Percentiles rank a stretch among this genome's conserved stretches.
phyloP scores from a whole-genome alignment of 2,329 filamentous ascomycete species.

The Hypocrella siamensis region DNA sequence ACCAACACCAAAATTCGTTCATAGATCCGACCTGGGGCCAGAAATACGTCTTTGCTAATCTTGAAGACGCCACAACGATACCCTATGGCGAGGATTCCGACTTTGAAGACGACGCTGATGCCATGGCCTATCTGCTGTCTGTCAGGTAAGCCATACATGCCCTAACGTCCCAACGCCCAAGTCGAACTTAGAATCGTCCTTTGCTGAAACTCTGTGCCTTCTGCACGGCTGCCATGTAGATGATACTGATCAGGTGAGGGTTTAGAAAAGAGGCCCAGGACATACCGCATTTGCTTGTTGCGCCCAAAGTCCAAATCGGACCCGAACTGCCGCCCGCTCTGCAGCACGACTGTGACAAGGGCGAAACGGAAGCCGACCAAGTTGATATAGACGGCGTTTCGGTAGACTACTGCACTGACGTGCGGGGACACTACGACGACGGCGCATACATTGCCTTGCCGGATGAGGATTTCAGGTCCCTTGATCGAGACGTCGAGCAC shows the following conservation, averaged over 20 bases:
- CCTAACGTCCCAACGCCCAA: neutral
- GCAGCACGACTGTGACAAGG: slow-evolving; percentile 14
- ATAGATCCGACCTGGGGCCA: slow-evolving; percentile 56
- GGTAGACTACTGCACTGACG: slow-evolving; percentile 12
- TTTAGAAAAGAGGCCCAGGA: slow-evolving; percentile 57
- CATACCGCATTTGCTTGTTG: slow-evolving; percentile 58
- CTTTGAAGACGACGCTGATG: slow-evolving; percentile 52
- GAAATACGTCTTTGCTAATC: slow-evolving; percentile 53
- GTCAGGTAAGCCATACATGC: slow-evolving; percentile 48
- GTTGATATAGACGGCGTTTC: slow-evolving; percentile 17
- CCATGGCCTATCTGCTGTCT: slow-evolving; percentile 53
- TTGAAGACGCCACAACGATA: slow-evolving; percentile 31
- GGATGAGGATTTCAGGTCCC: slow-evolving; percentile 15
- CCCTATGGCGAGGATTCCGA: slow-evolving; percentile 41
- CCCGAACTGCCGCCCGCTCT: slow-evolving; percentile 29
- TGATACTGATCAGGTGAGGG: slow-evolving; percentile 35
- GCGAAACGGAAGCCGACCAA: no score
- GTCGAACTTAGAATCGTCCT: neutral
- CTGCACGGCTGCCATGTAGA: neutral
- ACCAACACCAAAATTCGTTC: slow-evolving; percentile 26
- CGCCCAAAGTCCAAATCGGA: slow-evolving; percentile 37
- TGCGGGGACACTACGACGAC: slow-evolving; percentile 55
- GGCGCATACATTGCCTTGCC: slow-evolving; percentile 61
- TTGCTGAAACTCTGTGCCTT: slow-evolving; percentile 2
- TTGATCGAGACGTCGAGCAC: slow-evolving; percentile 9